These are phyloP conservation scores for Verticillium longisporum DNA, from an alignment of 2,329 filamentous ascomycete genomes.

Conservation along the genomic window DNA sequence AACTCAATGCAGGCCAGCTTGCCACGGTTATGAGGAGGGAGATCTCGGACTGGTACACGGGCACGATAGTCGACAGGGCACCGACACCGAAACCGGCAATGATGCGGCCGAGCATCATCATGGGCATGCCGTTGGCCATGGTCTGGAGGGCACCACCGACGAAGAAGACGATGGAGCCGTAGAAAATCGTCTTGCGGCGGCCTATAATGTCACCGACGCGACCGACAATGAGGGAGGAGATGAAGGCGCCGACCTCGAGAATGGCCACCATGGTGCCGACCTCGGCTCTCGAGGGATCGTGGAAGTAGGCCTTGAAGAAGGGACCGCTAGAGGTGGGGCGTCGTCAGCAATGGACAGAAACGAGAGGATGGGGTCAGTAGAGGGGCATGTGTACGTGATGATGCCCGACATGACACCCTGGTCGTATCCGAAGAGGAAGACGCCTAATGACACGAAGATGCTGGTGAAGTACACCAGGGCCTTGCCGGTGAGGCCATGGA, in stretches of 20 bases:
- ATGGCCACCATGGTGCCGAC: slow-evolving; percentile 98
- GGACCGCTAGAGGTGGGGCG: slow-evolving; percentile 53
- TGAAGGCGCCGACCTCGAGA: slow-evolving; percentile 85
- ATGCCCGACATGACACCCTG: slow-evolving; percentile 82
- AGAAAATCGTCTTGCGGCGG: slow-evolving; percentile 82
- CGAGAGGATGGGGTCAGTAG: not conserved
- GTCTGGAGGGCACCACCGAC: slow-evolving; percentile 80
- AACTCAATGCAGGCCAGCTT: slow-evolving; percentile 98
- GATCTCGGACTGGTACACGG: slow-evolving; percentile 91
- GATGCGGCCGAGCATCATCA: slow-evolving; percentile 83
- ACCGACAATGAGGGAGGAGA: slow-evolving; percentile 81
- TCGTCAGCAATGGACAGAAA: not conserved
- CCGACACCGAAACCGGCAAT: slow-evolving; percentile 82
- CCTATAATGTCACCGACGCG: slow-evolving; percentile 88
- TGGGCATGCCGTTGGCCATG: slow-evolving; percentile 72
- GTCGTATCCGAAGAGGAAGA: slow-evolving; percentile 86
- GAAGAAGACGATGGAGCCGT: slow-evolving; percentile 85
- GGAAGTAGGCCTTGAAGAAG: slow-evolving; percentile 87
- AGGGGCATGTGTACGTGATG: slow-evolving; percentile 46
- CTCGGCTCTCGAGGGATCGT: slow-evolving; percentile 78
- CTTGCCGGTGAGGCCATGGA: slow-evolving; percentile 92
- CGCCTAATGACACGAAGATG: slow-evolving; percentile 79
- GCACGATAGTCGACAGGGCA: slow-evolving; percentile 84
- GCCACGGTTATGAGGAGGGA: slow-evolving; percentile 91
- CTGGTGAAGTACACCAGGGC: slow-evolving; percentile 95